phyloP scores from a whole-genome alignment of 495 filamentous ascomycete genomes.

The Rusavskia elegans region DNA sequence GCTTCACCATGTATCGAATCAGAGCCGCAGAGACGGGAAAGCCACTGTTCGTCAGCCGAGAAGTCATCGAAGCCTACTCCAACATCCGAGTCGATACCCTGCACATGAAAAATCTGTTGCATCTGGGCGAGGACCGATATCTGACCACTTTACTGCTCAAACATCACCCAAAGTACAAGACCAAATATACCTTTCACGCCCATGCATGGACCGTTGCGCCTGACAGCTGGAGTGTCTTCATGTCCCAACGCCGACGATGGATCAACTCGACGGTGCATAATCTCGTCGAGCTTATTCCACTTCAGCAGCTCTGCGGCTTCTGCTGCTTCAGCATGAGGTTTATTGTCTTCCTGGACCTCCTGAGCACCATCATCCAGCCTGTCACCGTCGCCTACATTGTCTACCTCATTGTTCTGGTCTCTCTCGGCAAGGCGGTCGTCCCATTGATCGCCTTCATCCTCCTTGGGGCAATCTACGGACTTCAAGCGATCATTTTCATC shows the following conservation, averaged over 20 bases:
- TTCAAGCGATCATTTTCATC: slow-evolving; percentile 96
- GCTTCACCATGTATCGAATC: slow-evolving; percentile 97
- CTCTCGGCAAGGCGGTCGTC: slow-evolving; percentile 40
- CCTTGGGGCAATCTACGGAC: slow-evolving; percentile 84
- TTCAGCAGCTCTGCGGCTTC: slow-evolving; percentile 93
- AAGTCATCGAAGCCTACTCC: slow-evolving; percentile 71
- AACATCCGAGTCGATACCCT: slow-evolving; percentile 94
- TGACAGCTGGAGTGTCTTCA: slow-evolving; percentile 81
- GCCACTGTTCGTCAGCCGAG: slow-evolving; percentile 85
- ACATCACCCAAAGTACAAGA: slow-evolving; percentile 85
- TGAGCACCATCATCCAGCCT: slow-evolving; percentile 82
- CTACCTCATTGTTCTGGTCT: slow-evolving; percentile 70
- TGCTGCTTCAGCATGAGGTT: slow-evolving; percentile 99
- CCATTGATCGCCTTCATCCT: slow-evolving; percentile 79
- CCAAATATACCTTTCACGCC: slow-evolving; percentile 84
- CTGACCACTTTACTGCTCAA: slow-evolving; percentile 91
- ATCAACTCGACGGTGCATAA: slow-evolving; percentile 99
- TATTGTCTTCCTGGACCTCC: slow-evolving; percentile 84
- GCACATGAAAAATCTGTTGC: slow-evolving; percentile 96
- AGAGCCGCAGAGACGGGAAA: slow-evolving; percentile 87
- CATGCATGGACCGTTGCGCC: slow-evolving; percentile 95
- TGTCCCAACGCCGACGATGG: slow-evolving; percentile 97
- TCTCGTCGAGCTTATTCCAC: slow-evolving; percentile 81
- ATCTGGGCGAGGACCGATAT: slow-evolving; percentile 89
- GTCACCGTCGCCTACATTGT: slow-evolving; percentile 83